Evolutionary conservation across 2,329 filamentous ascomycete genomes (phyloP).

Genomic region (Claviceps spartinae): DNA sequence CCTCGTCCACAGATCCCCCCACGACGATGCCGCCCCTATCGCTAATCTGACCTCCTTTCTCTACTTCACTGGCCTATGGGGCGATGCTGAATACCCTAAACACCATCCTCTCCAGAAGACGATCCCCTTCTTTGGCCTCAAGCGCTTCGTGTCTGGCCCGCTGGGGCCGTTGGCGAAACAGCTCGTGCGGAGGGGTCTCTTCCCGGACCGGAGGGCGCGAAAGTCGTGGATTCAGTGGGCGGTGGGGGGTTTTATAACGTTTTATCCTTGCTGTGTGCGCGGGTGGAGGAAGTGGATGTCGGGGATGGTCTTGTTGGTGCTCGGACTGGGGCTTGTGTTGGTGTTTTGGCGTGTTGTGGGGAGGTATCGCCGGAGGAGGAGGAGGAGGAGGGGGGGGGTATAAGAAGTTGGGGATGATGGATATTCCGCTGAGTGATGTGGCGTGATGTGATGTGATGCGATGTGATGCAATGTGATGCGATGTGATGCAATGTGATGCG

Average conservation of each 20-base stretch:
- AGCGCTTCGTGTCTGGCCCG: slow-evolving; percentile 15
- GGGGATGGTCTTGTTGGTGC: not conserved
- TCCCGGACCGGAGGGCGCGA: slow-evolving; percentile 10
- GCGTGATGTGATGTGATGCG: no score
- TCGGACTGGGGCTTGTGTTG: not conserved
- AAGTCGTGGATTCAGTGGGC: slow-evolving; percentile 13
- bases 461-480: no score
- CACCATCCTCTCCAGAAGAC: slow-evolving; percentile 14
- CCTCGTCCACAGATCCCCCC: not conserved
- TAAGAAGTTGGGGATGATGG: not conserved
- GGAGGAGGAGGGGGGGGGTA: not conserved
- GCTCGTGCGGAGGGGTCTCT: slow-evolving; percentile 15
- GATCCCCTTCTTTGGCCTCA: slow-evolving; percentile 15
- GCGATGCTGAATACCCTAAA: slow-evolving; percentile 14
- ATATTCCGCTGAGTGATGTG: not conserved
- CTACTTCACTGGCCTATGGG: slow-evolving; percentile 18
- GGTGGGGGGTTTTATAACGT: slow-evolving; percentile 13
- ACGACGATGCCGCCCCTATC: not conserved
- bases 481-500: no score
- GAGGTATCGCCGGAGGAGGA: not conserved
- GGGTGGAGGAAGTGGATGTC: slow-evolving; percentile 17
- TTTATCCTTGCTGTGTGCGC: slow-evolving; percentile 17
- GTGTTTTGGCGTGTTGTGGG: not conserved
- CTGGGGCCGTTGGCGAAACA: slow-evolving; percentile 15
- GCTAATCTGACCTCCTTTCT: slow-evolving; percentile 17